Conservation (phyloP, 2,329 filamentous ascomycete genomes). For the Diplodia scrobiculata region DNA sequence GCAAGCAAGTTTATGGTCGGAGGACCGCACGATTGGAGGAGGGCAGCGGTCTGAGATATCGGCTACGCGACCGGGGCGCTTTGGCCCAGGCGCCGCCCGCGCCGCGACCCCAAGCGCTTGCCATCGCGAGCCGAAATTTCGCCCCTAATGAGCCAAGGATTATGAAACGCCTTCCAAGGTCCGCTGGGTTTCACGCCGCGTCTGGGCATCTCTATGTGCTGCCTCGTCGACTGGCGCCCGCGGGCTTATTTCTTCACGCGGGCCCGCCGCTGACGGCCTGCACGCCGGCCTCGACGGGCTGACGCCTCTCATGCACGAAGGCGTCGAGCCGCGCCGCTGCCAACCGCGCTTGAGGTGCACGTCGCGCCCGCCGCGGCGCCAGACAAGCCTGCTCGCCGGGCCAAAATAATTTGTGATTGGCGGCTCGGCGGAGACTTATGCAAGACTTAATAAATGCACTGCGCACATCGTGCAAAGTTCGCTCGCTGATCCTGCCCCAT, state of each 20-base stretch:
- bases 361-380: background rate
- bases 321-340: background rate
- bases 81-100: conserved; percentile 9
- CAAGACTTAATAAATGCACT: conserved; percentile 25
- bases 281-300: background rate
- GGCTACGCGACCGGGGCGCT: conserved; percentile 13
- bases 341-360: background rate
- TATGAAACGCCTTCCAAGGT: conserved; percentile 19
- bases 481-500: conserved; percentile 23
- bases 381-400: background rate
- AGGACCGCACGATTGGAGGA: conserved; percentile 14
- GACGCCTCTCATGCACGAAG: background rate
- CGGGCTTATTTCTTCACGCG: conserved; percentile 7
- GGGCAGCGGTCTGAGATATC: conserved; percentile 20
- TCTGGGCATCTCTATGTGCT: conserved; percentile 9
- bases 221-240: background rate
- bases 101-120: conserved; percentile 16
- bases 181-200: conserved; percentile 24
- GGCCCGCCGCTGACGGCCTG: background rate
- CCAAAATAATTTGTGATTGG: conserved; percentile 5
- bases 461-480: conserved; percentile 24
- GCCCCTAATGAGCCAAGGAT: conserved; percentile 28
- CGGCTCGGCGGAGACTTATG: conserved; percentile 21
- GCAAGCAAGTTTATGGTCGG: conserved; percentile 16
- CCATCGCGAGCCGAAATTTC: conserved; percentile 25